Evolutionary conservation across 495 filamentous ascomycete species (phyloP).

Genomic region (Xanthoparmelia taractica): DNA sequence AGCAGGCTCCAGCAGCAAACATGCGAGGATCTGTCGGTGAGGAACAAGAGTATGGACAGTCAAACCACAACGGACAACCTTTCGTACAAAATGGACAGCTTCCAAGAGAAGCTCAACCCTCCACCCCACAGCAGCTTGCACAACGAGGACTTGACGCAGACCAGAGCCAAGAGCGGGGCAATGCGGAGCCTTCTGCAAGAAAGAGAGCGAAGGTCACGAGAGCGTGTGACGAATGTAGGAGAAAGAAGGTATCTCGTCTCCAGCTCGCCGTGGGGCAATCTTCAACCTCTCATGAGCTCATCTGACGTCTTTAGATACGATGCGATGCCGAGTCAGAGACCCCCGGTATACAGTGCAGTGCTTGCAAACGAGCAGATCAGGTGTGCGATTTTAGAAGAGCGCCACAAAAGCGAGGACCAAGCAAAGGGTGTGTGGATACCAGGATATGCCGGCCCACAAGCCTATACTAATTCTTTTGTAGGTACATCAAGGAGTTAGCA

Average conservation of each 20-base stretch:
- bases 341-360: constrained; percentile 72
- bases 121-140: constrained; percentile 24
- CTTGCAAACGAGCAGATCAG: constrained; percentile 69
- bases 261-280: neutral
- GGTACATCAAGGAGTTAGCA: constrained; percentile 93
- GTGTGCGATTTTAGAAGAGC: constrained; percentile 85
- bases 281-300: constrained; percentile 22
- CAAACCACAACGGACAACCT: constrained; percentile 8
- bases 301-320: constrained; percentile 53
- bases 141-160: constrained; percentile 48
- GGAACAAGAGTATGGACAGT: constrained; percentile 11
- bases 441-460: neutral
- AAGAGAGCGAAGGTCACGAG: constrained; percentile 89
- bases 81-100: constrained; percentile 11
- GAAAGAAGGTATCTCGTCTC: constrained; percentile 64
- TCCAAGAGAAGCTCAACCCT: constrained; percentile 8
- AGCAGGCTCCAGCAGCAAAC: constrained; percentile 14
- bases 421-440: constrained; percentile 64
- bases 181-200: constrained; percentile 57
- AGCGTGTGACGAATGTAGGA: constrained; percentile 89
- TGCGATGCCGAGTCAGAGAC: constrained; percentile 82
- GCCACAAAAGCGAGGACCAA: constrained; percentile 90
- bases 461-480: constrained; percentile 31
- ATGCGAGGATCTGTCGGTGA: constrained; percentile 18
- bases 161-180: constrained; percentile 36